These are phyloP conservation scores for Trifolium dubium DNA, from an alignment of 306 rosid species.

Conservation along the genomic window DNA sequence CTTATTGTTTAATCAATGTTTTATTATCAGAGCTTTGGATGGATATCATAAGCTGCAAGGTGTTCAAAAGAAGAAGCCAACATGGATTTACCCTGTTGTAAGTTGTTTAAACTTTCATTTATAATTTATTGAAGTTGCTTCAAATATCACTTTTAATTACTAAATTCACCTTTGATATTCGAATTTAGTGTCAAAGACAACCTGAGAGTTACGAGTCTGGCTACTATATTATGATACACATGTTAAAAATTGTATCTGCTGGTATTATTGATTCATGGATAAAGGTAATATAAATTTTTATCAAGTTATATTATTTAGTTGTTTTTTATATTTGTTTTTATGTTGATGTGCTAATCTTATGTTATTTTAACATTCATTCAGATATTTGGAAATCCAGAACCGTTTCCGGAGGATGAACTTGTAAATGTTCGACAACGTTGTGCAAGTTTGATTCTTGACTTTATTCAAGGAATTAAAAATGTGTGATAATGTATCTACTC, in stretches of 20 bases:
- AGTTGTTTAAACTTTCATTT: constrained; percentile 5
- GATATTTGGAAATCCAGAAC: background rate
- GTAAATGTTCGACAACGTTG: background rate
- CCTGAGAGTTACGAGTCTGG: background rate
- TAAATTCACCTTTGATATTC: background rate
- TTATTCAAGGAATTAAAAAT: background rate
- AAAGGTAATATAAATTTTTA: background rate
- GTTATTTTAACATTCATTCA: background rate
- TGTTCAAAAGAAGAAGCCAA: constrained; percentile 19
- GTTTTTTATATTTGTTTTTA: background rate
- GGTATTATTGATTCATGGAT: constrained; percentile 1
- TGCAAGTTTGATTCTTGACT: background rate
- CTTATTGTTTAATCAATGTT: background rate
- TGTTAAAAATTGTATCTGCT: background rate
- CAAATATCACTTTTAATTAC: background rate
- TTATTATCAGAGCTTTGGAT: background rate
- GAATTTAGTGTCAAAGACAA: constrained; percentile 25
- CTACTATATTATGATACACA: constrained; percentile 13
- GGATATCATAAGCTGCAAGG: constrained; percentile 10
- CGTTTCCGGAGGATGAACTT: constrained; percentile 8
- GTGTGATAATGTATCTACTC: constrained; percentile 37
- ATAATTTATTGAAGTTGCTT: constrained; percentile 1
- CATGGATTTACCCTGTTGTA: constrained; percentile 1
- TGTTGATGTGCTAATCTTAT: background rate
- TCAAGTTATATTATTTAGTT: background rate